Percentiles rank a stretch among this genome's conserved stretches.
Conservation (phyloP, 208 protist genomes). For the Leishmania martiniquensis region DNA sequence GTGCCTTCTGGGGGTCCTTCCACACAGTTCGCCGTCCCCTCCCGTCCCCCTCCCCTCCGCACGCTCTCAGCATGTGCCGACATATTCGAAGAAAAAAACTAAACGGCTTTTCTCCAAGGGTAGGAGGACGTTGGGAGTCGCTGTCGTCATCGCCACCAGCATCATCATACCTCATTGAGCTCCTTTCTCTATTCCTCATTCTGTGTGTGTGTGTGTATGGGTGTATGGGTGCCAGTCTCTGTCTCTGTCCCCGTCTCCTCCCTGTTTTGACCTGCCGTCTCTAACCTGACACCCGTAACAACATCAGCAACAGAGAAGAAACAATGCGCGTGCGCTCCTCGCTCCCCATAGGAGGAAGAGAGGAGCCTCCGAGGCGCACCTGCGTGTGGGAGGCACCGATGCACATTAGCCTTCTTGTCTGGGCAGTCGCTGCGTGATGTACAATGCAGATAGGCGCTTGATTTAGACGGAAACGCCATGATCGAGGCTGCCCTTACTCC, state of each 20-base stretch:
- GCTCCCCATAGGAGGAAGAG: background rate
- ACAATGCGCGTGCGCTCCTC: background rate
- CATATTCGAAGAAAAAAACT: no score
- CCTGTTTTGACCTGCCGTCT: background rate
- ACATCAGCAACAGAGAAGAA: conserved; percentile 2
- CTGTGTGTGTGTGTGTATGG: no score
- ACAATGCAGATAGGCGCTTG: background rate
- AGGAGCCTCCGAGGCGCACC: no score
- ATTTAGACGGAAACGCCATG: background rate
- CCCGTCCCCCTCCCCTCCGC: no score
- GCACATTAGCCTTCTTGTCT: background rate
- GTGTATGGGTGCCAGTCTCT: background rate
- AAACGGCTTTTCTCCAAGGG: no score
- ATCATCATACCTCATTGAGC: background rate
- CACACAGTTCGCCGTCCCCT: no score
- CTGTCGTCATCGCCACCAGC: background rate
- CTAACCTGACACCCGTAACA: conserved; percentile 2
- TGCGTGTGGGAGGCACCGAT: background rate
- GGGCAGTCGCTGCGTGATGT: background rate
- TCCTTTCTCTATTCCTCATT: background rate
- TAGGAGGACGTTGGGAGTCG: background rate
- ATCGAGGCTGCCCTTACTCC: background rate
- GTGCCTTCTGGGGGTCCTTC: no score
- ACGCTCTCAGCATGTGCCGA: no score
- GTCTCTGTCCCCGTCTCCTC: background rate